phyloP scores from a whole-genome alignment of 805 yeast genomes.

The Suhomyces sp. region DNA sequence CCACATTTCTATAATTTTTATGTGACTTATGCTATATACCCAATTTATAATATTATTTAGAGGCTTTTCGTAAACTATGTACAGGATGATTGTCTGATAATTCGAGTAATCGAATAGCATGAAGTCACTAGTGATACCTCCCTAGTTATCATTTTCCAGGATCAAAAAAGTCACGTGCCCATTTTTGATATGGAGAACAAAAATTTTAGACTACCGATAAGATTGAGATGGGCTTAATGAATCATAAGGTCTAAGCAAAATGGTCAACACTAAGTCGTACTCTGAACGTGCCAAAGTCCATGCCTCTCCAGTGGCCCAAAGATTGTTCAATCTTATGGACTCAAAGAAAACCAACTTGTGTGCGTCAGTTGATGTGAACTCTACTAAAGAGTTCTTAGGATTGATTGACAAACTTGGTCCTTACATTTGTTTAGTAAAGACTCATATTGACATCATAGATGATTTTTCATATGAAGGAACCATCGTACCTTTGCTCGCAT shows the following conservation, averaged over 20 bases:
- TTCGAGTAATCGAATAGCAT: too few relatives aligned
- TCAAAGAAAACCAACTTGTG: constrained; percentile 83
- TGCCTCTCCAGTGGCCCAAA: constrained; percentile 74
- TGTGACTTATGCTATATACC: too few relatives aligned
- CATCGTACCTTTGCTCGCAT: constrained; percentile 64
- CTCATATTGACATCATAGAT: constrained; percentile 90
- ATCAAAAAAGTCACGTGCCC: too few relatives aligned
- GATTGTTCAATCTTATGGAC: constrained; percentile 73
- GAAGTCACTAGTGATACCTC: too few relatives aligned
- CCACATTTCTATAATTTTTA: too few relatives aligned
- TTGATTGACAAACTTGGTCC: constrained; percentile 87
- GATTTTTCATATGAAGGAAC: constrained; percentile 86
- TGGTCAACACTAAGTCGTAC: constrained; percentile 45
- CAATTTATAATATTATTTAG: too few relatives aligned
- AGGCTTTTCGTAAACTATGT: too few relatives aligned
- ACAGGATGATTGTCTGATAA: too few relatives aligned
- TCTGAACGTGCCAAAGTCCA: constrained; percentile 68
- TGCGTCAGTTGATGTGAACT: constrained; percentile 89
- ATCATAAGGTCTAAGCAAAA: constrained; percentile 6
- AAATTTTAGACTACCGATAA: too few relatives aligned
- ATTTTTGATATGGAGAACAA: too few relatives aligned
- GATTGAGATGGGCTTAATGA: too few relatives aligned
- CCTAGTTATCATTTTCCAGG: too few relatives aligned
- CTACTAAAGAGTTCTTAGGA: constrained; percentile 69
- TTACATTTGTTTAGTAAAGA: constrained; percentile 84